These are phyloP conservation scores for Xanthoconium stramineum DNA, from an alignment of 768 basidiomycete genomes.

Conservation along the genomic window DNA sequence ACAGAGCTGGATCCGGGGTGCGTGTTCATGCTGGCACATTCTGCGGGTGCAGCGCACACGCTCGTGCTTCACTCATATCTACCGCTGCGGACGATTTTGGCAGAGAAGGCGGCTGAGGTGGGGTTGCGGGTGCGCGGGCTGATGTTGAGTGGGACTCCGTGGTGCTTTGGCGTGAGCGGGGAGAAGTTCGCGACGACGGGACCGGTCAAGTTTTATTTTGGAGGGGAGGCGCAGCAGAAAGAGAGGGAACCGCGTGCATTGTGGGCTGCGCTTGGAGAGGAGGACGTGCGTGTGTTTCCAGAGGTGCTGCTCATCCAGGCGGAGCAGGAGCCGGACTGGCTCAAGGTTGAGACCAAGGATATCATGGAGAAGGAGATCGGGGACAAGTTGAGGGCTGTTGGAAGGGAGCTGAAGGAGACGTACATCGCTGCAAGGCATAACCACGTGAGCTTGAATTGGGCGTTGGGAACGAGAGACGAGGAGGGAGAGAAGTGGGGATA, in stretches of 20 bases:
- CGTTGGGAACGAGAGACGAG: conserved; percentile 49
- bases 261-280: conserved; percentile 35
- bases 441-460: conserved; percentile 55
- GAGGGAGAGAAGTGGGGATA: conserved; percentile 63
- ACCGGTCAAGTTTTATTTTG: conserved; percentile 28
- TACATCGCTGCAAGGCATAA: conserved; percentile 54
- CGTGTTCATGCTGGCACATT: conserved; percentile 57
- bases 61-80: conserved; percentile 32
- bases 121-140: conserved; percentile 38
- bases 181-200: conserved; percentile 25
- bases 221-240: conserved; percentile 40
- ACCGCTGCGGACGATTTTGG: conserved; percentile 32
- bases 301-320: conserved; percentile 46
- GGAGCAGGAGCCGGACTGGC: conserved; percentile 51
- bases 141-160: conserved; percentile 46
- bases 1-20: conserved; percentile 37
- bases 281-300: conserved; percentile 40
- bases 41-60: conserved; percentile 55
- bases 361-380: conserved; percentile 40
- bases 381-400: conserved; percentile 30
- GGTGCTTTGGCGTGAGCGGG: conserved; percentile 32
- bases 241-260: conserved; percentile 42
- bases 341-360: conserved; percentile 33
- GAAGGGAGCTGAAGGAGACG: conserved; percentile 21
- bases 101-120: conserved; percentile 19